These are phyloP conservation scores for Gymnopilus dilepis DNA, from an alignment of 768 basidiomycete species.

Conservation along the genomic window DNA sequence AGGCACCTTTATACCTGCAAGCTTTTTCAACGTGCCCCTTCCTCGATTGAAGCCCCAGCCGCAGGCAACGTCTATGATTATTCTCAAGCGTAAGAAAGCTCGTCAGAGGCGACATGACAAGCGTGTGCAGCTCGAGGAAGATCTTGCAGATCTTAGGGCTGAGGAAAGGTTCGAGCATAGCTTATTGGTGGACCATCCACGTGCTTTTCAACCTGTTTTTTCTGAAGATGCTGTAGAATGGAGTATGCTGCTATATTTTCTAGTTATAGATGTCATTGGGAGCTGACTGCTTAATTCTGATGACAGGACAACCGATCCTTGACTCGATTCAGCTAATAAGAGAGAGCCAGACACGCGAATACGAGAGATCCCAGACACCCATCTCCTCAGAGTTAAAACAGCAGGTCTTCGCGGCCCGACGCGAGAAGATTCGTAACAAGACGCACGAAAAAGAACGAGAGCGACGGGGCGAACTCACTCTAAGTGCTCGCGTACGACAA, in stretches of 20 bases:
- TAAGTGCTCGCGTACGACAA: constrained; percentile 50
- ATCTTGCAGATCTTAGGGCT: constrained; percentile 33
- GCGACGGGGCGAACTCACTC: constrained; percentile 63
- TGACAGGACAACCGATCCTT: constrained; percentile 43
- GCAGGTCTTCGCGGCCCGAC: constrained; percentile 58
- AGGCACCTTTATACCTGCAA: constrained; percentile 70
- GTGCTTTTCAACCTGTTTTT: constrained; percentile 19
- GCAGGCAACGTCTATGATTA: constrained; percentile 69
- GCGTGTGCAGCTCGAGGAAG: constrained; percentile 36
- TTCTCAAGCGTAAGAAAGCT: constrained; percentile 47
- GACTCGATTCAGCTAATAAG: constrained; percentile 36
- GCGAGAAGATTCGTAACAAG: constrained; percentile 67
- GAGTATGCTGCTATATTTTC: constrained; percentile 41
- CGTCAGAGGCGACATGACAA: constrained; percentile 48
- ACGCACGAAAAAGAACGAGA: constrained; percentile 66
- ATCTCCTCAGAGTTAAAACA: constrained; percentile 55
- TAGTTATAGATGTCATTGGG: not conserved
- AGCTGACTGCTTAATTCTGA: not conserved
- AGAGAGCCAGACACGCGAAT: constrained; percentile 43
- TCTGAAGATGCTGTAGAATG: constrained; percentile 35
- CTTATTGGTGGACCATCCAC: constrained; percentile 11
- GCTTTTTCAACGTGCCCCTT: constrained; percentile 68
- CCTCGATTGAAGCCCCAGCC: constrained; percentile 87
- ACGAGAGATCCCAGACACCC: constrained; percentile 44
- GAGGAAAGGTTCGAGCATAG: constrained; percentile 46